phyloP scores from a whole-genome alignment of 768 basidiomycete genomes.

The Tylopilus intermedius region DNA sequence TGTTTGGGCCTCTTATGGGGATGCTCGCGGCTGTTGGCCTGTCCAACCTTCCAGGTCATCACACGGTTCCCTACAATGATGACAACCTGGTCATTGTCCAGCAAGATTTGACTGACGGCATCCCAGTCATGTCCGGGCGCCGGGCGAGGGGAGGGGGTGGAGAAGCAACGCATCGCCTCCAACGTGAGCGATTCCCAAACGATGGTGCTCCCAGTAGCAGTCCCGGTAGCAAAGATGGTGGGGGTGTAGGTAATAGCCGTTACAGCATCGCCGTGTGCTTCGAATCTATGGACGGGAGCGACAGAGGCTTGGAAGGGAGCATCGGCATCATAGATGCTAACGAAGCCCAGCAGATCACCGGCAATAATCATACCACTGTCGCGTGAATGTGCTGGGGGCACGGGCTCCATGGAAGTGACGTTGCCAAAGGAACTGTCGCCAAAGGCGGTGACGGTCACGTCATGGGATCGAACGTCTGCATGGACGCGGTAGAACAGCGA shows the following conservation, averaged over 20 bases:
- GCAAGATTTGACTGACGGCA: constrained; percentile 51
- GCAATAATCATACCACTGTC: constrained; percentile 51
- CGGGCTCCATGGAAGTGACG: constrained; percentile 46
- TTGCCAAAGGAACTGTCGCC: constrained; percentile 49
- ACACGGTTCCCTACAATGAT: constrained; percentile 58
- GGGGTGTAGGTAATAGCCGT: constrained; percentile 61
- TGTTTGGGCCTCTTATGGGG: constrained; percentile 32
- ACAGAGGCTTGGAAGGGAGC: constrained; percentile 13
- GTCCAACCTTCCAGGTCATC: constrained; percentile 64
- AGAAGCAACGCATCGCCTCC: constrained; percentile 50
- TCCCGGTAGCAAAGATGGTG: constrained; percentile 60
- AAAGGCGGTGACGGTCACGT: constrained; percentile 38
- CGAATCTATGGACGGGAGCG: constrained; percentile 45
- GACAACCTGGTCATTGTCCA: constrained; percentile 52
- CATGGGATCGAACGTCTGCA: constrained; percentile 29
- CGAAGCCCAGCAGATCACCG: constrained; percentile 62
- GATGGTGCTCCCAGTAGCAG: constrained; percentile 50
- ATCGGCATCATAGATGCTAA: constrained; percentile 58
- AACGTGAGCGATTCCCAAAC: constrained; percentile 68
- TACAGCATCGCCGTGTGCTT: constrained; percentile 63
- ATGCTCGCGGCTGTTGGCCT: constrained; percentile 29
- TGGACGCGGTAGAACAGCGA: constrained; percentile 49
- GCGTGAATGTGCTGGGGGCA: constrained; percentile 36
- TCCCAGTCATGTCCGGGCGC: constrained; percentile 35
- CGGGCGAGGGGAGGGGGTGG: constrained; percentile 39